Conservation (phyloP, 495 filamentous ascomycete genomes). For the Trichoderma gamsii region DNA sequence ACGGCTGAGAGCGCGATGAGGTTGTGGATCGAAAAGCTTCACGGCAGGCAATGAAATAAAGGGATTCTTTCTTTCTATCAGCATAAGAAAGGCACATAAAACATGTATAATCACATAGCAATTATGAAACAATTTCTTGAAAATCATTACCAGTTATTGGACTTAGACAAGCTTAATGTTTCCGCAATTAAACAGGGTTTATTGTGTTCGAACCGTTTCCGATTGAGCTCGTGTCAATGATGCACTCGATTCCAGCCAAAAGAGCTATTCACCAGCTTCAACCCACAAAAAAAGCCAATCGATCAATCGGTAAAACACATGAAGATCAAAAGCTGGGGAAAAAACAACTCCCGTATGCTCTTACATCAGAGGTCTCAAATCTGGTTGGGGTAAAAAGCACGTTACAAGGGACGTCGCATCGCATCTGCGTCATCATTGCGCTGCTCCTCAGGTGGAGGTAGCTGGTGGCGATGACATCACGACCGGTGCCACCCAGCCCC, state of each 20-base stretch:
- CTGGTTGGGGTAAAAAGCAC: background rate
- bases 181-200: background rate
- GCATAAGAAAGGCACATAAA: background rate
- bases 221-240: no score
- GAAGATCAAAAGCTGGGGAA: no score
- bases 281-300: no score
- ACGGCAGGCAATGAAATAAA: background rate
- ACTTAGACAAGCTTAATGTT: background rate
- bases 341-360: background rate
- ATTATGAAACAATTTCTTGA: background rate
- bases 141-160: background rate
- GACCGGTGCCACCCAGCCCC: slow-evolving; percentile 6
- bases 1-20: slow-evolving; percentile 63
- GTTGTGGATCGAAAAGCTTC: slow-evolving; percentile 26
- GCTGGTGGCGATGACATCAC: slow-evolving; percentile 2
- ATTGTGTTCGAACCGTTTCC: background rate
- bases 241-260: no score
- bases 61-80: background rate
- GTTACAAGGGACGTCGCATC: background rate
- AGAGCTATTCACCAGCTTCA: no score
- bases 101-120: background rate
- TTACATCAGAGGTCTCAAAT: background rate
- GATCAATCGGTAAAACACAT: no score
- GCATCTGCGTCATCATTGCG: slow-evolving; percentile 11
- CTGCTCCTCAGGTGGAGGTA: slow-evolving; percentile 4